Conservation (phyloP, 208 protist genomes). For the Tetramitus jugosus region DNA sequence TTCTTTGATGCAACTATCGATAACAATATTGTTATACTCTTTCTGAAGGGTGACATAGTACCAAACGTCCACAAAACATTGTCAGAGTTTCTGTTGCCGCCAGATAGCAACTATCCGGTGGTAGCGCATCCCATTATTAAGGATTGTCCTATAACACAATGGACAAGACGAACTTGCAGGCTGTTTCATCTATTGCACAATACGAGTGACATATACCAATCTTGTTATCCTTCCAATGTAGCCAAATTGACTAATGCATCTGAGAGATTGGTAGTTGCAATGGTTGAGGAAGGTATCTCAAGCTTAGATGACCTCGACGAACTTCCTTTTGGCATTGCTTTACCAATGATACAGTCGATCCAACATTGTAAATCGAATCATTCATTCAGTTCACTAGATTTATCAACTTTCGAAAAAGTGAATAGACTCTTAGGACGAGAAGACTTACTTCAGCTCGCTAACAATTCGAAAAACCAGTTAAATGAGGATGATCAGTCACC, state of each 20-base stretch:
- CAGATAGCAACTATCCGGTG: neutral
- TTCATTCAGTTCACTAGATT: neutral
- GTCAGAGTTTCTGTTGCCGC: neutral
- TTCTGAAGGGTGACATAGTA: no score
- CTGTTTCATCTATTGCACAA: neutral
- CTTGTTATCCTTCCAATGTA: neutral
- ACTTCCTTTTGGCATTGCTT: neutral
- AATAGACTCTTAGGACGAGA: neutral
- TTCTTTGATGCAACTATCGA: no score
- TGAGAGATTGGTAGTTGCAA: neutral
- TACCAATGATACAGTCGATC: neutral
- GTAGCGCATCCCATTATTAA: neutral
- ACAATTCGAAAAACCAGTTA: no score
- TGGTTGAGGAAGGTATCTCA: neutral
- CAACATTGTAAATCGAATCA: neutral
- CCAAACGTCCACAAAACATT: no score
- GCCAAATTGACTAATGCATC: neutral
- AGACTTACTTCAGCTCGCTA: no score
- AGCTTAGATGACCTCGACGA: neutral
- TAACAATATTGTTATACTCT: no score
- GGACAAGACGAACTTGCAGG: neutral
- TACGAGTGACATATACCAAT: no score
- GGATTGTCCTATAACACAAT: neutral
- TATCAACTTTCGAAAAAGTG: neutral
- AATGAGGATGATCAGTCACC: neutral